Percentiles rank a stretch among this genome's conserved stretches.
These are phyloP conservation scores for Teunomyces gatunensis DNA, from an alignment of 805 yeast genomes.

Conservation along the genomic window DNA sequence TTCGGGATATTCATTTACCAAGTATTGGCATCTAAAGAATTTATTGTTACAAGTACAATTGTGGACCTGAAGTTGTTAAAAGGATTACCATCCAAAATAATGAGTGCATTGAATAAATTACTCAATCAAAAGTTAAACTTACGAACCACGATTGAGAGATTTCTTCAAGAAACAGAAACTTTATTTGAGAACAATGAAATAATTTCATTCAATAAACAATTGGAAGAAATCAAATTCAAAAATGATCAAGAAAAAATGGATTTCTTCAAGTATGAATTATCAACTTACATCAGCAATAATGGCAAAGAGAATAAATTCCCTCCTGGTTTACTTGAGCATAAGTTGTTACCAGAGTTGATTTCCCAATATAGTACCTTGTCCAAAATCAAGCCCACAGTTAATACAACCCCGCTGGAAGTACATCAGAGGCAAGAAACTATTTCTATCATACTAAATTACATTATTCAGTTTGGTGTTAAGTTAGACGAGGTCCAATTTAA, in stretches of 20 bases:
- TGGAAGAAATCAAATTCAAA: constrained; percentile 56
- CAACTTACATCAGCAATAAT: constrained; percentile 14
- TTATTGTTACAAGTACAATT: neutral
- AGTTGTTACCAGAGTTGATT: constrained; percentile 69
- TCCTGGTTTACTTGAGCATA: constrained; percentile 53
- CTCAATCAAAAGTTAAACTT: constrained; percentile 34
- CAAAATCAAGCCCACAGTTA: constrained; percentile 24
- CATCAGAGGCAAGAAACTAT: constrained; percentile 36
- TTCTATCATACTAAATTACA: constrained; percentile 38
- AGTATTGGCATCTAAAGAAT: constrained; percentile 24
- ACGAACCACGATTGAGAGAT: constrained; percentile 28
- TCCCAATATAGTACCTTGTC: constrained; percentile 37
- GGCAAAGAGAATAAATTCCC: constrained; percentile 30
- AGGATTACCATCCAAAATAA: neutral
- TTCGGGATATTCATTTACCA: constrained; percentile 56
- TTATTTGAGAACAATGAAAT: constrained; percentile 42
- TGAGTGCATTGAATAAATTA: constrained; percentile 31
- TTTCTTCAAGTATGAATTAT: constrained; percentile 34
- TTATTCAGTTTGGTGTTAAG: constrained; percentile 34
- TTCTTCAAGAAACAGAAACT: constrained; percentile 21
- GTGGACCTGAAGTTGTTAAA: neutral
- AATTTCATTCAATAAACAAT: constrained; percentile 49
- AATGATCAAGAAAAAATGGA: constrained; percentile 51
- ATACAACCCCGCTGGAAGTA: constrained; percentile 27
- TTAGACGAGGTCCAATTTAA: constrained; percentile 35